Evolutionary conservation across 768 basidiomycete genomes (phyloP).

Genomic region (Chlorophyllum brunneum): DNA sequence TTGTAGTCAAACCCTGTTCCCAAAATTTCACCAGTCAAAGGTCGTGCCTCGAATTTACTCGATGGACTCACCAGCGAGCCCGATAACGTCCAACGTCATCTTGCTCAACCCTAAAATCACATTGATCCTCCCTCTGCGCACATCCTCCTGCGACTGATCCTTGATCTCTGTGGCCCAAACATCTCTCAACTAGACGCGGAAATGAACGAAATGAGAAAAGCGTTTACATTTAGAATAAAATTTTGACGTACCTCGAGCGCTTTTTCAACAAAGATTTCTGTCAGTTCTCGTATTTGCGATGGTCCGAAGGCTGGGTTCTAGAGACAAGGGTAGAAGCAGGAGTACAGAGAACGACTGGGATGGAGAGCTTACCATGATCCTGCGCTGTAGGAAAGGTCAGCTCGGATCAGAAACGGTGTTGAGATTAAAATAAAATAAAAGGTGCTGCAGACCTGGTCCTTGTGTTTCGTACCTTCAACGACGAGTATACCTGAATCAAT

Average conservation of each 20-base stretch:
- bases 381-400: conserved; percentile 26
- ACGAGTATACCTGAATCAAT: conserved; percentile 40
- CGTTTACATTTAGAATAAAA: no score
- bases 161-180: conserved; percentile 29
- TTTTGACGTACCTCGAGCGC: conserved; percentile 45
- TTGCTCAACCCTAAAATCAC: conserved; percentile 60
- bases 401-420: not conserved
- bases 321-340: not conserved
- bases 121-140: conserved; percentile 39
- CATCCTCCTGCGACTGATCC: conserved; percentile 16
- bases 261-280: conserved; percentile 54
- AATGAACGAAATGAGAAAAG: not conserved
- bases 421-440: not conserved
- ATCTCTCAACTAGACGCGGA: conserved; percentile 39
- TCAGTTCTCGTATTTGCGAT: conserved; percentile 53
- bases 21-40: no score
- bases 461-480: conserved; percentile 45
- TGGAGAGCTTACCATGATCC: conserved; percentile 34
- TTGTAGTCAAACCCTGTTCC: conserved; percentile 31
- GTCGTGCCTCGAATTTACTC: no score
- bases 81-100: conserved; percentile 74
- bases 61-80: conserved; percentile 52
- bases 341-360: not conserved
- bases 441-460: conserved; percentile 33
- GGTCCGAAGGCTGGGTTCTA: conserved; percentile 69